Evolutionary conservation across 2,329 filamentous ascomycete species (phyloP).

Genomic region (Botrytis pseudocinerea): DNA sequence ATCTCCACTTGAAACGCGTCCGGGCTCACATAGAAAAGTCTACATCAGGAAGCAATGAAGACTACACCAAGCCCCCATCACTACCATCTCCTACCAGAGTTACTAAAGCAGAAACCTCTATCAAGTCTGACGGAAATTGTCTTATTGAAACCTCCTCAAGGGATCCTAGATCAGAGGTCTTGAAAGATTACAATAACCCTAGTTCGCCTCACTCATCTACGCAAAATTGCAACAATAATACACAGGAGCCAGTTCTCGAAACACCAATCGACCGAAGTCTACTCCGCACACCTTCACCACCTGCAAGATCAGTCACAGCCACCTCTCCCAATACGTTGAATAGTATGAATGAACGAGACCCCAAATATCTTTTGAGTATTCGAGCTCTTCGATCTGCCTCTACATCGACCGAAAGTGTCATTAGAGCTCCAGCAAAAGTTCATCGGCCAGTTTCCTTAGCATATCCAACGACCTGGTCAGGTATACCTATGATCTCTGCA

Average conservation of each 20-base stretch:
- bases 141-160: background rate
- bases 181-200: background rate
- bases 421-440: background rate
- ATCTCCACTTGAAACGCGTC: background rate
- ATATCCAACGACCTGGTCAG: background rate
- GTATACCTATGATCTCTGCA: background rate
- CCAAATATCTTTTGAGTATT: constrained; percentile 30
- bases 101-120: background rate
- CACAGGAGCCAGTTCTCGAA: background rate
- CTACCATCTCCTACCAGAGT: too few species aligned
- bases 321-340: constrained; percentile 32
- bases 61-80: background rate
- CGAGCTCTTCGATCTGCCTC: constrained; percentile 25
- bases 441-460: background rate
- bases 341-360: constrained; percentile 32
- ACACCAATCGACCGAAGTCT: constrained; percentile 15
- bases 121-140: background rate
- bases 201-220: background rate
- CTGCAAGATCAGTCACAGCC: background rate
- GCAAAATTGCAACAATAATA: background rate
- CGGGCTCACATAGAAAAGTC: constrained; percentile 1
- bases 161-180: background rate
- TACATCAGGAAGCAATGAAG: background rate
- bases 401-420: background rate
- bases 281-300: constrained; percentile 21